Conservation (phyloP, 768 basidiomycete genomes). For the Lyophyllum atratum region DNA sequence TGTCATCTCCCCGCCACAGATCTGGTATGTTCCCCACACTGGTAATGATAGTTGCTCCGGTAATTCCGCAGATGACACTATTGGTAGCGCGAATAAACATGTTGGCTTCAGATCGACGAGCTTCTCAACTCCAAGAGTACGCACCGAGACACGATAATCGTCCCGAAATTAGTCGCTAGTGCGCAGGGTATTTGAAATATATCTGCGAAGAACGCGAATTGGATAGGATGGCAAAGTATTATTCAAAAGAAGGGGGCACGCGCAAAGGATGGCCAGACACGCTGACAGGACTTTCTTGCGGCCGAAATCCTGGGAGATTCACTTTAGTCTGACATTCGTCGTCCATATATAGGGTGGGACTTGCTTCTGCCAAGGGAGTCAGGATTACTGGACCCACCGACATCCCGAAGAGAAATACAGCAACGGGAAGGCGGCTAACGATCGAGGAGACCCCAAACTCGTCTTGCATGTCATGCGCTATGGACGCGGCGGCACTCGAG, state of each 20-base stretch:
- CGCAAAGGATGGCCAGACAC: slow-evolving; percentile 21
- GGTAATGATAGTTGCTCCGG: slow-evolving; percentile 19
- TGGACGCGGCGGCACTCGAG: slow-evolving; percentile 18
- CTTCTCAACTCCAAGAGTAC: background rate
- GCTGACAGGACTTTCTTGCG: slow-evolving; percentile 20
- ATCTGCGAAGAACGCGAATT: slow-evolving; percentile 14
- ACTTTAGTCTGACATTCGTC: background rate
- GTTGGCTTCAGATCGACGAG: too few species aligned
- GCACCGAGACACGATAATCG: slow-evolving; percentile 20
- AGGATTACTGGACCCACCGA: slow-evolving; percentile 22
- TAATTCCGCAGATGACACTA: slow-evolving; percentile 20
- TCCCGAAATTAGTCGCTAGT: slow-evolving; percentile 15
- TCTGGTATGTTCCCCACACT: slow-evolving; percentile 23
- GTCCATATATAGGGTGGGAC: background rate
- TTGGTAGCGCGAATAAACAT: background rate
- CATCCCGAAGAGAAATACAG: slow-evolving; percentile 22
- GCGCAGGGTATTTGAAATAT: slow-evolving; percentile 23
- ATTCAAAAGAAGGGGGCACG: slow-evolving; percentile 2
- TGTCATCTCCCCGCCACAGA: slow-evolving; percentile 21
- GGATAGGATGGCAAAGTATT: slow-evolving; percentile 16
- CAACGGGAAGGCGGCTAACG: slow-evolving; percentile 20
- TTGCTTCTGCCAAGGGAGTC: slow-evolving; percentile 22
- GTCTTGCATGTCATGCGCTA: slow-evolving; percentile 16
- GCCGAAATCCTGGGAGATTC: slow-evolving; percentile 18
- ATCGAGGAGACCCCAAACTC: slow-evolving; percentile 16